Evolutionary conservation across 192 early-diverging fungal species (phyloP).

Genomic region (Entomortierella parvispora): DNA sequence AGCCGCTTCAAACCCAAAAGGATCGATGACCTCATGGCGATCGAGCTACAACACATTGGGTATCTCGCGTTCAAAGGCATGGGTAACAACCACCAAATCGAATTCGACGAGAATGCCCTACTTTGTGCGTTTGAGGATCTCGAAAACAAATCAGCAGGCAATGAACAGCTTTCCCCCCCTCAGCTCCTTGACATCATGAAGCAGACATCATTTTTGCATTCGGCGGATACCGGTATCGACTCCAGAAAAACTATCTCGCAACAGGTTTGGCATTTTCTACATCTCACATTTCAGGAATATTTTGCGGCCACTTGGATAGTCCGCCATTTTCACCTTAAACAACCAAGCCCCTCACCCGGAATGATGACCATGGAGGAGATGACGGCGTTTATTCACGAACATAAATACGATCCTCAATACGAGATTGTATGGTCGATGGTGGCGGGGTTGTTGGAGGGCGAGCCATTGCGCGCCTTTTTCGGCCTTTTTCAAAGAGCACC

Average conservation of each 20-base stretch:
- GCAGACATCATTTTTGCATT: constrained; percentile 14
- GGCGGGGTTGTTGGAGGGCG: constrained; percentile 12
- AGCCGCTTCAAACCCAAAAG: background rate
- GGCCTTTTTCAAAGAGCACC: constrained; percentile 3
- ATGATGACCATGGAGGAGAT: constrained; percentile 6
- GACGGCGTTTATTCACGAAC: constrained; percentile 1
- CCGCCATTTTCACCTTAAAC: background rate
- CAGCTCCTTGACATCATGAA: background rate
- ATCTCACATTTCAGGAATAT: constrained; percentile 17
- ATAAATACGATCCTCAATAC: constrained; percentile 22
- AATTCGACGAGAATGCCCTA: constrained; percentile 1
- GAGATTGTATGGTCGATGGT: constrained; percentile 44
- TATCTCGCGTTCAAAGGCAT: constrained; percentile 15
- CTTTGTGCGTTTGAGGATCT: constrained; percentile 7
- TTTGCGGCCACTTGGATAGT: constrained; percentile 13
- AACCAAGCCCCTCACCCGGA: constrained; percentile 4
- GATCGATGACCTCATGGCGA: background rate
- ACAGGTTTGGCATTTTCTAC: constrained; percentile 14
- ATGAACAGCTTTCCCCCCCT: background rate
- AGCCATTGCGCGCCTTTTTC: background rate
- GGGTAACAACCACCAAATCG: constrained; percentile 14
- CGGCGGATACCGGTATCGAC: constrained; percentile 6
- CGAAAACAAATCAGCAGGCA: background rate
- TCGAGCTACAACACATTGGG: constrained; percentile 8
- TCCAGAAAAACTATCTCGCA: background rate